Evolutionary conservation across 2,329 filamentous ascomycete genomes (phyloP), one percentile per base, ranked within the genome.

Genomic region (Phaeosphaeria sp.): DNA sequence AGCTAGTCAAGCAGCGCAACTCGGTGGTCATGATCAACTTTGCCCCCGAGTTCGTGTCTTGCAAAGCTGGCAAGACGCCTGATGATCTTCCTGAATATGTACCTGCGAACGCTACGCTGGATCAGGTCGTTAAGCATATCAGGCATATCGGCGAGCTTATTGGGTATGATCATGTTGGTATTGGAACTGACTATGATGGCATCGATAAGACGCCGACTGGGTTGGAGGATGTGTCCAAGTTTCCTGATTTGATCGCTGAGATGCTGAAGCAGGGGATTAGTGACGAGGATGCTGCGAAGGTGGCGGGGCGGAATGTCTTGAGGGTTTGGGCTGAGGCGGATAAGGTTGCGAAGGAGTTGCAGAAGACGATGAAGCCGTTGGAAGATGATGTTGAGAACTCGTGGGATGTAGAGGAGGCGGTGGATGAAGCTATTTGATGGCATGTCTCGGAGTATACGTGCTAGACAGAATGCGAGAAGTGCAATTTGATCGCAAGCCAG

Each of bases 21-120:
- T 90, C 90, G 2, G 69, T 98, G 9, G 91, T 97, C 52, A 96
- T 97, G 92, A 87, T 97, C 61, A 97, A 96, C 75, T 96, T 97
- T 71, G 82, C 86, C 17, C 91, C 92, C 0, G 88, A 88, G 18
- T 97, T 97, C 74, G 87, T 97, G 60, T 91, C 89, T 25, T 97
- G 93, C 74, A 81, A 84, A 1, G 83, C 86, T 9, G 80, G 83
- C 1, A 82, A 84, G 30, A 81, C 84, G 3, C 79, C 83, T 17
- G 85, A 86, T 43, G 90, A 89, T 0, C 72, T 96, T 5, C 91
- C 92, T 0, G 84, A 89, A 15, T 85, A 85, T 56, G 87, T 89
- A 51, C 85, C 88, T 0, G 80, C 82, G 50, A 89, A 93, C 62
- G 86, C 87, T 8, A 96, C 91, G 0, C 76, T 98, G 36, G 82